Evolutionary conservation across 2,329 filamentous ascomycete genomes (phyloP).

Genomic region (Colletotrichum sp.): DNA sequence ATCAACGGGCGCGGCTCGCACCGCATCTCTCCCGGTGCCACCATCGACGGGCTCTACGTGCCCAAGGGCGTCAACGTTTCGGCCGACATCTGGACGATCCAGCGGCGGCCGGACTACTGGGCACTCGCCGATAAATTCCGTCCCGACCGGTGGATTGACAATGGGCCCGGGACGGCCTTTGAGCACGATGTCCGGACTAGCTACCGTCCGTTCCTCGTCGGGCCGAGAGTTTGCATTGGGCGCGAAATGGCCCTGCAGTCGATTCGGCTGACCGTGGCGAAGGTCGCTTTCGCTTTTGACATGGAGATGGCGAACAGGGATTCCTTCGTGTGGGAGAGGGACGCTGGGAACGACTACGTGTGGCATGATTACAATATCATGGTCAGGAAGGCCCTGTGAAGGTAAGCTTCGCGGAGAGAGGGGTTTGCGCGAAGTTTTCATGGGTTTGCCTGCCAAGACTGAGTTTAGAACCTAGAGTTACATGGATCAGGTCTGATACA

Average conservation of each 20-base stretch:
- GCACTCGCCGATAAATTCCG: slow-evolving; percentile 47
- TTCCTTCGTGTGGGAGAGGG: slow-evolving; percentile 1
- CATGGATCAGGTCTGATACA: not conserved
- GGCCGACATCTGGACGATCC: slow-evolving; percentile 28
- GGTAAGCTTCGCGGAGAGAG: not conserved
- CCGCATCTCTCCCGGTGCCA: not conserved
- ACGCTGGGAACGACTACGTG: not conserved
- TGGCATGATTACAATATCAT: slow-evolving; percentile 1
- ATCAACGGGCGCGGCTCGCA: slow-evolving; percentile 29
- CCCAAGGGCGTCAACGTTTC: not conserved
- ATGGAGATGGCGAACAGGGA: not conserved
- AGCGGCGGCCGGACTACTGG: slow-evolving; percentile 46
- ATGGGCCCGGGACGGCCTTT: not conserved
- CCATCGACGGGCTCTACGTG: not conserved
- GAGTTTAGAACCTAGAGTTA: not conserved
- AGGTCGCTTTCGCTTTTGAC: not conserved
- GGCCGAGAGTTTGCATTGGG: slow-evolving; percentile 2
- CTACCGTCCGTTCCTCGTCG: not conserved
- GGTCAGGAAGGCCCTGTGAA: not conserved
- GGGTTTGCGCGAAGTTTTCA: not conserved
- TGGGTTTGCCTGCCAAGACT: not conserved
- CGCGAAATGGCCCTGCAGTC: slow-evolving; percentile 13
- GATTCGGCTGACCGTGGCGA: not conserved
- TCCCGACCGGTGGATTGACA: slow-evolving; percentile 48
- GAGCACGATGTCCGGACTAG: slow-evolving; percentile 5